These are phyloP conservation scores for Pseudocercospora eumusae DNA, from an alignment of 2,329 filamentous ascomycete species.

Conservation along the genomic window DNA sequence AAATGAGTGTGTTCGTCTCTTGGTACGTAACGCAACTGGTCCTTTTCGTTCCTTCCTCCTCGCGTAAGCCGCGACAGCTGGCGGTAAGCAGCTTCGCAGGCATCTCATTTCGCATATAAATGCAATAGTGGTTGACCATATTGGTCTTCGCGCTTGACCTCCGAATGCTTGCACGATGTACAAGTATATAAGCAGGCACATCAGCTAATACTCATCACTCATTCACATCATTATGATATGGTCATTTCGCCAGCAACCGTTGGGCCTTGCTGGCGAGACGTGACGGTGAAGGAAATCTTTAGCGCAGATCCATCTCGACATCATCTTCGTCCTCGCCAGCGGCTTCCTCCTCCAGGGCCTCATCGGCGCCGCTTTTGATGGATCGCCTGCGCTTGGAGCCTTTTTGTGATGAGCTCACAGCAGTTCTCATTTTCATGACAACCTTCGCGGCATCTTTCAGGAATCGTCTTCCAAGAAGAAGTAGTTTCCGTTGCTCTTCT, in stretches of 20 bases:
- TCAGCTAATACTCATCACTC: constrained; percentile 16
- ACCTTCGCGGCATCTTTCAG: constrained; percentile 61
- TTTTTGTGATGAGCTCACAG: constrained; percentile 13
- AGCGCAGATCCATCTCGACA: constrained; percentile 28
- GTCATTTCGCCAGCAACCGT: not conserved
- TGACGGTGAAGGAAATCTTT: constrained; percentile 4
- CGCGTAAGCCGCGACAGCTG: not conserved
- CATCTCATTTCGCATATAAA: not conserved
- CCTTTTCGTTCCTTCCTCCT: not conserved
- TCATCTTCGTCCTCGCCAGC: constrained; percentile 63
- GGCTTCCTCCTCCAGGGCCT: constrained; percentile 61
- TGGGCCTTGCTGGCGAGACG: constrained; percentile 15
- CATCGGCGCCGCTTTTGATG: constrained; percentile 50
- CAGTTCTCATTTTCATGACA: constrained; percentile 15
- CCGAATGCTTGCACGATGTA: not conserved
- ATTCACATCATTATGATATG: constrained; percentile 18
- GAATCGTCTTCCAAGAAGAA: constrained; percentile 93
- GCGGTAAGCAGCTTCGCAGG: constrained; percentile 15
- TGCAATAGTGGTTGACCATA: not conserved
- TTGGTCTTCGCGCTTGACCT: not conserved
- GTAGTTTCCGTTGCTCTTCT: constrained; percentile 92
- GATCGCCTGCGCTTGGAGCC: constrained; percentile 30
- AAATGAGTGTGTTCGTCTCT: not conserved
- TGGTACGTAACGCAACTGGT: not conserved
- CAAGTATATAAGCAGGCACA: not conserved